Conservation (phyloP, 306 rosid genomes). For the Trifolium fragiferum region DNA sequence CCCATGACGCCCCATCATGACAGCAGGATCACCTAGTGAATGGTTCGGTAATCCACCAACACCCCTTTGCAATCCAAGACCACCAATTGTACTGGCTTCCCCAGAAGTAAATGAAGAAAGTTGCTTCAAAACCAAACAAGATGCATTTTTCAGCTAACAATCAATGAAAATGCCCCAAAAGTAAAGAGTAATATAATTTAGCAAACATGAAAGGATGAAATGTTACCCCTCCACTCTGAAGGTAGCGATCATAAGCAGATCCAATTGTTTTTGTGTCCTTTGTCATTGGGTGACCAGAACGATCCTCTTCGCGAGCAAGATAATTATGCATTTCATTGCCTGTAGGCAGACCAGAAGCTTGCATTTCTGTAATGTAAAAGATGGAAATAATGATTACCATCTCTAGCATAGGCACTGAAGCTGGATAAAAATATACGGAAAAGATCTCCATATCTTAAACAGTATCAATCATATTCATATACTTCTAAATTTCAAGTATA, state of each 20-base stretch:
- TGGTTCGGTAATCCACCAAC: slow-evolving; percentile 57
- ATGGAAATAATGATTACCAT: background rate
- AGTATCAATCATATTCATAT: slow-evolving; percentile 9
- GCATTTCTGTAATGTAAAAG: slow-evolving; percentile 52
- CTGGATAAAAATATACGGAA: background rate
- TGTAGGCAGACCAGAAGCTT: slow-evolving; percentile 57
- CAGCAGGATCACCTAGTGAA: slow-evolving; percentile 62
- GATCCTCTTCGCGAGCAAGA: slow-evolving; percentile 65
- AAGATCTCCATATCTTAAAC: background rate
- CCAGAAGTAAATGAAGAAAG: slow-evolving; percentile 66
- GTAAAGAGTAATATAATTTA: slow-evolving; percentile 12
- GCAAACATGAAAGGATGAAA: slow-evolving; percentile 34
- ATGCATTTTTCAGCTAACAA: slow-evolving; percentile 44
- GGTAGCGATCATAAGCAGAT: slow-evolving; percentile 92
- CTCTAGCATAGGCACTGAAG: background rate
- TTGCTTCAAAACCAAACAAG: slow-evolving; percentile 61
- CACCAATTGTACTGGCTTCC: slow-evolving; percentile 66
- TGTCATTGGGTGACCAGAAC: slow-evolving; percentile 51
- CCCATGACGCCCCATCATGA: slow-evolving; percentile 57
- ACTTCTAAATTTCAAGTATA: background rate
- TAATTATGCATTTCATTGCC: slow-evolving; percentile 75
- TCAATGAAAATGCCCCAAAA: slow-evolving; percentile 17
- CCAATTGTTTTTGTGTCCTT: slow-evolving; percentile 73
- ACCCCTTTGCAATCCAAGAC: slow-evolving; percentile 65
- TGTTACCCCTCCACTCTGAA: slow-evolving; percentile 84